Conservation (phyloP, 2,329 filamentous ascomycete species). For the Fusarium chuoi region DNA sequence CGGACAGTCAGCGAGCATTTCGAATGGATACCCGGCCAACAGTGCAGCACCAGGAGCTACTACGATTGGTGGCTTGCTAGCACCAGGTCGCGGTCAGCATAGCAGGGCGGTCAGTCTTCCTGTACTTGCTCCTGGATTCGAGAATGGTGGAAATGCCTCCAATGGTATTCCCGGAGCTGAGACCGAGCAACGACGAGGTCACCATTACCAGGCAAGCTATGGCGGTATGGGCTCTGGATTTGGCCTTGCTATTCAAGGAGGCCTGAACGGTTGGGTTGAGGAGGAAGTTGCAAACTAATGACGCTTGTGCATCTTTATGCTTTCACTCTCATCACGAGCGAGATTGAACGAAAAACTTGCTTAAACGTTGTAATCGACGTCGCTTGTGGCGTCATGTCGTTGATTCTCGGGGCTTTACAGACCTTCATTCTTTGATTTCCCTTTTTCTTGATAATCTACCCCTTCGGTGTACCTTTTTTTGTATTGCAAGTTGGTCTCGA, state of each 20-base stretch:
- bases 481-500: conserved; percentile 39
- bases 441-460: conserved; percentile 48
- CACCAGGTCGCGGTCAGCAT: conserved; percentile 73
- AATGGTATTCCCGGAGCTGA: conserved; percentile 59
- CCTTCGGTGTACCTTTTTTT: conserved; percentile 46
- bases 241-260: conserved; percentile 71
- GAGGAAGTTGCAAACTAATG: conserved; percentile 70
- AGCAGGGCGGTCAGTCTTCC: conserved; percentile 92
- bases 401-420: conserved; percentile 41
- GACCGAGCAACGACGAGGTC: conserved; percentile 66
- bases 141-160: conserved; percentile 67
- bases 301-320: conserved; percentile 41
- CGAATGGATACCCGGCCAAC: conserved; percentile 69
- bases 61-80: conserved; percentile 80
- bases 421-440: conserved; percentile 45
- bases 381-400: conserved; percentile 41
- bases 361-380: conserved; percentile 58
- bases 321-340: conserved; percentile 32
- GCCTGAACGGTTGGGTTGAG: conserved; percentile 74
- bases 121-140: conserved; percentile 70
- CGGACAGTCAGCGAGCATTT: conserved; percentile 73
- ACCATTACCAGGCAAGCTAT: conserved; percentile 73
- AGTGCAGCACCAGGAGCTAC: conserved; percentile 67
- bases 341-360: conserved; percentile 47
- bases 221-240: conserved; percentile 69